These are phyloP conservation scores for Porphyra umbilicalis DNA, from an alignment of 31 red algal species.

Conservation along the genomic window DNA sequence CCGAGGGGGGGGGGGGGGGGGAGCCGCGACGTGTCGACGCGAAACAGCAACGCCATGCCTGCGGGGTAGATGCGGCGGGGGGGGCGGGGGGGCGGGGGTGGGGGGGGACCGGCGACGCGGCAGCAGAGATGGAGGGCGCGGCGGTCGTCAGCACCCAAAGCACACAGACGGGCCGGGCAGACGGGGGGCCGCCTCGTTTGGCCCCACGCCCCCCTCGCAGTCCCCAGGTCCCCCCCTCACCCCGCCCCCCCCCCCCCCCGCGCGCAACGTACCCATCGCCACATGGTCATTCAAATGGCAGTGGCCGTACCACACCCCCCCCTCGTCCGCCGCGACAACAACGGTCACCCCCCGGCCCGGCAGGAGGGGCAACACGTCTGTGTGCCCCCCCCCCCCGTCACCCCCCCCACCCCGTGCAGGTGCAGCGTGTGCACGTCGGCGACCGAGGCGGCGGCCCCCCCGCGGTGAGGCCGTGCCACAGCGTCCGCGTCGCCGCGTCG, in stretches of 20 bases:
- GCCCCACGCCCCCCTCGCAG: not conserved
- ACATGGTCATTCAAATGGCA: conserved; percentile 43
- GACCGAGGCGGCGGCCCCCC: conserved; percentile 9
- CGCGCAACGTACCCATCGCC: conserved; percentile 7
- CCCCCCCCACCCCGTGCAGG: conserved; percentile 24
- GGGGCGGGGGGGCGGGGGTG: not conserved
- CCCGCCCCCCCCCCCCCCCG: not conserved
- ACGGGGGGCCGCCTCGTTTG: too few species aligned
- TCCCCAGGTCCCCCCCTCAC: too few species aligned
- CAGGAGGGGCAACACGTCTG: conserved; percentile 17
- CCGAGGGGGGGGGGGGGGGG: not conserved
- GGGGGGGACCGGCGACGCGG: not conserved
- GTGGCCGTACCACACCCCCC: conserved; percentile 22
- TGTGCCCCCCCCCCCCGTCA: conserved; percentile 6
- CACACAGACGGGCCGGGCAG: too few species aligned
- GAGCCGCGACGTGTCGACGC: not conserved
- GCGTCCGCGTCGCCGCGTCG: not conserved
- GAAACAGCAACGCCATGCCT: not conserved
- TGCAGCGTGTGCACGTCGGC: conserved; percentile 33
- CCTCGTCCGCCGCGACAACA: conserved; percentile 9
- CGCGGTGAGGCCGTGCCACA: not conserved
- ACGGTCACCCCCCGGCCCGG: conserved; percentile 15
- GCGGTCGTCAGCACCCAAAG: too few species aligned
- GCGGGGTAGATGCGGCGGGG: not conserved
- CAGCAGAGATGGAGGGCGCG: not conserved